These are phyloP conservation scores for Paulownia fortunei DNA, from an alignment of 257 asterid species.

Conservation along the genomic window DNA sequence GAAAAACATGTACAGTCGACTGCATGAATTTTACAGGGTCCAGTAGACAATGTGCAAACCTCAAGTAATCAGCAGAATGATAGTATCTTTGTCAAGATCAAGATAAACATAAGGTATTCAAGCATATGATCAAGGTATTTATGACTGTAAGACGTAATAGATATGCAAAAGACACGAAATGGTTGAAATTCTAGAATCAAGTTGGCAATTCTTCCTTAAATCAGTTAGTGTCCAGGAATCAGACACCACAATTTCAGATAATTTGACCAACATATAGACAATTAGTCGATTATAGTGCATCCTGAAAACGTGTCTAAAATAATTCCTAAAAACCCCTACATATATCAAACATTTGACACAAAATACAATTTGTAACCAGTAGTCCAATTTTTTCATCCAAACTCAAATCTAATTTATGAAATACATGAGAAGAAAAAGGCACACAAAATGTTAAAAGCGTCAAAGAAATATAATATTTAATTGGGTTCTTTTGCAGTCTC, in stretches of 20 bases:
- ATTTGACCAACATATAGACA: not conserved
- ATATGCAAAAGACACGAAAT: not conserved
- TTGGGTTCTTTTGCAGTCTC: not conserved
- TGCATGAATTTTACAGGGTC: not conserved
- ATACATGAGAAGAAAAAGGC: not conserved
- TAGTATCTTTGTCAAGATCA: not conserved
- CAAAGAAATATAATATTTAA: not conserved
- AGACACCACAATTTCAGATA: not conserved
- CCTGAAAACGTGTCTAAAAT: not conserved
- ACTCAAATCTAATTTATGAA: not conserved
- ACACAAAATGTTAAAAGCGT: not conserved
- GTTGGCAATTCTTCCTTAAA: not conserved
- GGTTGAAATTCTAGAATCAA: not conserved
- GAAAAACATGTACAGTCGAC: not conserved
- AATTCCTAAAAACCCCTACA: not conserved
- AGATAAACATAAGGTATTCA: not conserved
- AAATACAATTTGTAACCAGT: not conserved
- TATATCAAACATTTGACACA: constrained; percentile 4
- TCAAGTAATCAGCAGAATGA: not conserved
- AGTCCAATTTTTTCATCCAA: not conserved
- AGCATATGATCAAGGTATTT: not conserved
- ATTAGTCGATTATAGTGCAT: not conserved
- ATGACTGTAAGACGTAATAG: not conserved
- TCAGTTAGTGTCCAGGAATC: not conserved
- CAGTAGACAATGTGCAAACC: not conserved